Base-by-base conservation (phyloP, 306 rosid genomes). In the Arachis stenosperma region DNA sequence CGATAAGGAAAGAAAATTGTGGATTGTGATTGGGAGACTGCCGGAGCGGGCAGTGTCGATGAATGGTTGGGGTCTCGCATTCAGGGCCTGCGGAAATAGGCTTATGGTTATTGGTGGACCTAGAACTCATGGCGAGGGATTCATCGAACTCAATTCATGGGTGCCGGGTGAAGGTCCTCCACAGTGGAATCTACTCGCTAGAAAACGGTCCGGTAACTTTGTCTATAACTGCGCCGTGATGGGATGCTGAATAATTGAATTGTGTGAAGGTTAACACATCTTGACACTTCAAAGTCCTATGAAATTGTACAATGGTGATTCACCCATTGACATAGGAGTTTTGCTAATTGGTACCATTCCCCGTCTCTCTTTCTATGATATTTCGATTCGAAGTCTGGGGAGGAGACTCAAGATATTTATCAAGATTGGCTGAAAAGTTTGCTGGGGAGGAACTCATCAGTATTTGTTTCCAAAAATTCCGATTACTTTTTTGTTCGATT, bases 1-100 rank as follows among this genome's bases (percentile, higher is more conserved):
- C 29, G 88, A 93, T 66, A 93, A 90, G 64, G 78, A 51, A 14
- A 68, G 69, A 37, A 88, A 61, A 61, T 7, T 8, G 61, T 93
- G 98, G 98, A 0, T 10, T 46, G 88, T 85, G 0, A 86, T 90
- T 14, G 98, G 98, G 69, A 81, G 96, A 58, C 79, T 93, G 78
- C 98, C 98, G 0, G 98, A 89, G 66, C 82, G 85, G n/a, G 93
- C 84, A 0, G 83, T 58, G 41, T 93, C 98, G 2, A 86, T 91
- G 87, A 91, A 93, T 61, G 98, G 98, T 41, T 93, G 98, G 98
- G 98, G 98, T 12, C 93, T 93, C 56, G 98, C 98, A 3, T 93
- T 93, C 43, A 84, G 93, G 74, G 98, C 98, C 8, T 93, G 98
- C 54, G 98, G 98, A 40, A 83, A 87, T 37, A 78, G 77, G 83